Base-by-base conservation (phyloP, 1,139 yeast genomes). In the Ogataea hybrid region DNA sequence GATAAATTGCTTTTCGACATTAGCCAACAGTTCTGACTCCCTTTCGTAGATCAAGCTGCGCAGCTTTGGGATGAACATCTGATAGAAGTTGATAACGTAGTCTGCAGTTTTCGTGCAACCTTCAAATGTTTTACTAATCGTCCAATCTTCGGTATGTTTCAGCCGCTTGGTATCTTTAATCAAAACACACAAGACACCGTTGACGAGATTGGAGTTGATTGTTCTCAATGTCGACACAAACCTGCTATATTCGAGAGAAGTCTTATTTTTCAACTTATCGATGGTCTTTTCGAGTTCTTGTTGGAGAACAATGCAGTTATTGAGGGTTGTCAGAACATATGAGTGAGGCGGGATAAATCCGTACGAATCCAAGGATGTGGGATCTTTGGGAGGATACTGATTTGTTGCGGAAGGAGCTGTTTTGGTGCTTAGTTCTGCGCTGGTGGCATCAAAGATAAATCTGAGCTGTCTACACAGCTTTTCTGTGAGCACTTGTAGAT, bases 261-360 rank as follows among this genome's bases (percentile, higher is more conserved):
- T 6, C 65, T 46, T 42, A 25, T 44, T 33, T 20, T 34, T 38
- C 22, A 55, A 21, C 35, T 39, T 39, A 34, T 47, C 35, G 32
- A 77, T 67, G 25, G 49, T 47, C 3, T 46, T 39, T 7, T 40
- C 40, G 2, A 61, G 44, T 27, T 30, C 69, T 58, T 33, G 64
- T 58, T 35, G 73, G 54, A 38, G 72, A 53, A 10, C 65, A 55
- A 37, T 65, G 63, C 35, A 70, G 58, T 35, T 77, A 62, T 44
- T 65, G 58, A 35, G 74, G 2, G 83, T 69, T 37, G 84, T 71
- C 23, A 83, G 61, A 7, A 83, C 74, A 51, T 81, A 83, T 1
- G 86, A 69, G 43, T 68, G 65, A 1, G 81, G 81, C 2, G 89
- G 88, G 21, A 80, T 56, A 51, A 79, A 81, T 2, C 81, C 79